Evolutionary conservation across 2,329 filamentous ascomycete species (phyloP).

Genomic region (Pyrenochaeta sp.): DNA sequence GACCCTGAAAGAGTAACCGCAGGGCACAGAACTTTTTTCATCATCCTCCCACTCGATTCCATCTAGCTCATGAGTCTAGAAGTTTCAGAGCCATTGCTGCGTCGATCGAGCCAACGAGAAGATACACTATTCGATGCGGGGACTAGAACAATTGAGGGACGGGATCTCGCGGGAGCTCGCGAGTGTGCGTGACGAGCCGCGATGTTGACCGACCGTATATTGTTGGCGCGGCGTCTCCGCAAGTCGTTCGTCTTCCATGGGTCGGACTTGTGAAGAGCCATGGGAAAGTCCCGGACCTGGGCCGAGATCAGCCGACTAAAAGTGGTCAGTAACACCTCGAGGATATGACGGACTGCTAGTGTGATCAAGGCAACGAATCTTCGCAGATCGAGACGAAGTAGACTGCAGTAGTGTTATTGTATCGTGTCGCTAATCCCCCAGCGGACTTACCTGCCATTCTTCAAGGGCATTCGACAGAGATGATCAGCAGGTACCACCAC

Average conservation of each 20-base stretch:
- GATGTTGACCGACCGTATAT: not conserved
- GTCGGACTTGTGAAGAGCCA: constrained; percentile 2
- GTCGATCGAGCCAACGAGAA: not conserved
- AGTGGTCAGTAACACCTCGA: not conserved
- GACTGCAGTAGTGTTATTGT: not conserved
- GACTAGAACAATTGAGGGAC: not conserved
- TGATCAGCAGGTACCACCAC: not conserved
- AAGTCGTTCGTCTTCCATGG: constrained; percentile 8
- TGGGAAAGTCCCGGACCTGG: not conserved
- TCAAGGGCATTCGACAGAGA: not conserved
- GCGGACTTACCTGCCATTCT: not conserved
- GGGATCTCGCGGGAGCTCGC: not conserved
- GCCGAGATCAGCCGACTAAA: constrained; percentile 4
- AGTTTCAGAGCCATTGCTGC: not conserved
- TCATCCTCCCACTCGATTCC: constrained; percentile 1
- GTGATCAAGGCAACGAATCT: not conserved
- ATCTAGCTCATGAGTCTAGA: constrained; percentile 1
- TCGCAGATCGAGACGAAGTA: not conserved
- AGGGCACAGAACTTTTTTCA: not conserved
- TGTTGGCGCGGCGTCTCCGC: constrained; percentile 2
- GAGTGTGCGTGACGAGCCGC: not conserved
- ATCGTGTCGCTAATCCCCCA: not conserved
- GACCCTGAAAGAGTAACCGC: not conserved
- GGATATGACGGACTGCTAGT: constrained; percentile 1
- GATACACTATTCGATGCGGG: not conserved